Evolutionary conservation across 345 rosid genomes (phyloP), one percentile per base, ranked within the genome.

Genomic region (Arabidopsis arenosa): DNA sequence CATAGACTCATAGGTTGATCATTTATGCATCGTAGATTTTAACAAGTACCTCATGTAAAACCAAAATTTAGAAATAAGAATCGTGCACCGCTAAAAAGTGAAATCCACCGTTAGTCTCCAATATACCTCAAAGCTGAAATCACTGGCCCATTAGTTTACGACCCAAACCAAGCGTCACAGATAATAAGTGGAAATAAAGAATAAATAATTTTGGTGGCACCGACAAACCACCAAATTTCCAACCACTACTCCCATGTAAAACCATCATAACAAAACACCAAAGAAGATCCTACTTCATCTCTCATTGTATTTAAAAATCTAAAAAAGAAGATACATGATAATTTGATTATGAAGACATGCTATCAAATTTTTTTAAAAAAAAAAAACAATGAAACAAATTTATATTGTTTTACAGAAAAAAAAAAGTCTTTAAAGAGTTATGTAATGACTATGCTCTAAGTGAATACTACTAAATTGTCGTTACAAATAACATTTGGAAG

Each of bases 151-250:
- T 56, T 17, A 62, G 43, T 12, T 15, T 45, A 48, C 45, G 26
- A 68, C 55, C 57, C 68, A 60, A 49, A 51, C 14, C 59, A 55
- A 36, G n/a, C 15, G 40, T 3, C 43, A 35, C 13, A 26, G 0
- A 32, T 6, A 49, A 26, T 53, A 28, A 18, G 49, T 23, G 33
- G 37, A 74, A 52, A 54, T 66, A 15, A 56, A 35, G 26, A 66
- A 56, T 56, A 74, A 66, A 36, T 0, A 15, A 37, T 36, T 9
- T 47, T 45, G 35, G 73, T 75, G 66, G 59, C 73, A 75, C 78
- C 73, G 78, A 75, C 78, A 75, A 51, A 26, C 41, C 73, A 71
- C 80, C 76, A 77, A 72, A 64, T 65, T 26, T 77, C 68, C 73
- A 77, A 77, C 80, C 63, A 77, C 80, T 65, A 59, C 73, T 58